phyloP scores from a whole-genome alignment of 176 grass and related monocot species.

The Alloteropsis semialata region DNA sequence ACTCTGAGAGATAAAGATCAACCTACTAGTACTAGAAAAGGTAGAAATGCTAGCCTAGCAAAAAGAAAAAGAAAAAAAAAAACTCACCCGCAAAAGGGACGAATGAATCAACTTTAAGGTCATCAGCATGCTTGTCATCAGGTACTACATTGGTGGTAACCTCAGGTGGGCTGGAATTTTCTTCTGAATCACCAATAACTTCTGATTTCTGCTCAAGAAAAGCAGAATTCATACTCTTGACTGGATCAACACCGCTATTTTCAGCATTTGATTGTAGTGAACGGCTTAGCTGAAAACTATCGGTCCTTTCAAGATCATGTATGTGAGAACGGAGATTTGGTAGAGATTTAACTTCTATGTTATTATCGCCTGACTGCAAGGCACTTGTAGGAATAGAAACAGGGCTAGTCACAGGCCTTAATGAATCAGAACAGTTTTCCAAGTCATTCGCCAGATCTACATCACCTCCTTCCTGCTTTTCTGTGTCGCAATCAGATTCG shows the following conservation, averaged over 20 bases:
- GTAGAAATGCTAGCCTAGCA: neutral
- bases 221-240: slow-evolving; percentile 27
- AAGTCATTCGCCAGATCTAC: neutral
- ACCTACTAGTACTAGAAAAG: neutral
- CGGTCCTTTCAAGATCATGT: slow-evolving; percentile 63
- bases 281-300: slow-evolving; percentile 59
- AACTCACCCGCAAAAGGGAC: slow-evolving; percentile 65
- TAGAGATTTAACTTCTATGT: slow-evolving; percentile 59
- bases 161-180: slow-evolving; percentile 27
- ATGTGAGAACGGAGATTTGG: slow-evolving; percentile 64
- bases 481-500: slow-evolving; percentile 38
- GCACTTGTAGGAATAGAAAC: slow-evolving; percentile 55
- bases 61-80: slow-evolving; percentile 26
- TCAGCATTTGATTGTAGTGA: slow-evolving; percentile 47
- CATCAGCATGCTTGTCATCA: slow-evolving; percentile 23
- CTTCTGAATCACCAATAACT: slow-evolving; percentile 33
- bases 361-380: slow-evolving; percentile 28
- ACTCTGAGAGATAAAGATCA: slow-evolving; percentile 24
- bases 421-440: slow-evolving; percentile 36
- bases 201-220: slow-evolving; percentile 44
- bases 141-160: slow-evolving; percentile 31
- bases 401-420: slow-evolving; percentile 44
- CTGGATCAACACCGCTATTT: slow-evolving; percentile 36
- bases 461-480: slow-evolving; percentile 31
- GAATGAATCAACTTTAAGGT: slow-evolving; percentile 44